These are phyloP conservation scores for Artomyces pyxidatus DNA, from an alignment of 768 basidiomycete species.

Conservation along the genomic window DNA sequence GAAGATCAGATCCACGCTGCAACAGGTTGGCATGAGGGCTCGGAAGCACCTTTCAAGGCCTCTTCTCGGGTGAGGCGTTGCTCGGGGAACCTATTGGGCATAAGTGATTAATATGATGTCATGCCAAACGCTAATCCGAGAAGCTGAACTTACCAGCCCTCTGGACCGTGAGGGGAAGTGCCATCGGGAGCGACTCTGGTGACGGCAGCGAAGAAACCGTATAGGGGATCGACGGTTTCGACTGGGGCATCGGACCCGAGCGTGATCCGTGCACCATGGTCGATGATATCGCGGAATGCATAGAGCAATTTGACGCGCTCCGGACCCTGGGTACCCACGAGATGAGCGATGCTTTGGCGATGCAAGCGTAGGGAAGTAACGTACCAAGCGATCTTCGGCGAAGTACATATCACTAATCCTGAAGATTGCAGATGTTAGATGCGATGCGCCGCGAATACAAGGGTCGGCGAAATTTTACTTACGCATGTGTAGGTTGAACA, in stretches of 20 bases:
- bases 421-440: conserved; percentile 5
- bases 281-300: conserved; percentile 70
- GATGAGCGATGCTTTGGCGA: no score
- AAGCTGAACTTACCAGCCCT: conserved; percentile 58
- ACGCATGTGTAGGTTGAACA: conserved; percentile 87
- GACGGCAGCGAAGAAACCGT: conserved; percentile 83
- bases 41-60: conserved; percentile 56
- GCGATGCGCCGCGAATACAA: neutral
- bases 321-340: conserved; percentile 72
- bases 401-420: conserved; percentile 88
- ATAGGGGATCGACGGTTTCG: conserved; percentile 76
- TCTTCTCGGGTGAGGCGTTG: conserved; percentile 69
- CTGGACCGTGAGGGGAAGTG: conserved; percentile 71
- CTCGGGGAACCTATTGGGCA: conserved; percentile 61
- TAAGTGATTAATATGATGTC: neutral
- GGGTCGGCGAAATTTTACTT: conserved; percentile 23
- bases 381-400: conserved; percentile 71
- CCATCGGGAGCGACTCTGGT: conserved; percentile 65
- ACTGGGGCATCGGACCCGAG: conserved; percentile 90
- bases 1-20: neutral
- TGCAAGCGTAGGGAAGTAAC: conserved; percentile 17
- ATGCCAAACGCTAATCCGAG: neutral
- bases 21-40: neutral
- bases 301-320: conserved; percentile 82
- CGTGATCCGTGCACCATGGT: conserved; percentile 59